A percentile compares a stretch with the other conserved stretches of the same genome.
These are phyloP conservation scores for Plasmopara muralis DNA, from an alignment of 352 stramenopile genomes.

Conservation along the genomic window DNA sequence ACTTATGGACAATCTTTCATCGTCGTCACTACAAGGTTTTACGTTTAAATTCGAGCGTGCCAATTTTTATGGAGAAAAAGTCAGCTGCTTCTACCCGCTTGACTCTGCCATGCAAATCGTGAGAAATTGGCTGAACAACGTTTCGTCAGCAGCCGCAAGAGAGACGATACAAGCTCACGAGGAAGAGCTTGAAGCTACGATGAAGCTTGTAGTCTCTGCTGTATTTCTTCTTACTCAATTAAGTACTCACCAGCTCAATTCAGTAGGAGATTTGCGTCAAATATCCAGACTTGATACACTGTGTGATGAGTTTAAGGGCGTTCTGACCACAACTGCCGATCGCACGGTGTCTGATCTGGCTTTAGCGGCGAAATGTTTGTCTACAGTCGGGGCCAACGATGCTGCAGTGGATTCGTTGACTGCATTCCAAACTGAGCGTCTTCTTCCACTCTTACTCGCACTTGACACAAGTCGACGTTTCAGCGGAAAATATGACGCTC, in stretches of 20 bases:
- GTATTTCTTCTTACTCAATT: slow-evolving; percentile 36
- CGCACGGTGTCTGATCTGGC: slow-evolving; percentile 27
- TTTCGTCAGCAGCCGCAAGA: background rate
- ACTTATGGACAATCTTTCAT: slow-evolving; percentile 6
- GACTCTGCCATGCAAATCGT: slow-evolving; percentile 11
- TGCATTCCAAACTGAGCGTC: slow-evolving; percentile 28
- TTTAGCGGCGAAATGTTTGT: slow-evolving; percentile 31
- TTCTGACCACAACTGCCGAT: slow-evolving; percentile 8
- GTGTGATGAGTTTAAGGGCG: slow-evolving; percentile 26
- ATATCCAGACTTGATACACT: slow-evolving; percentile 27
- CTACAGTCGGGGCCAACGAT: slow-evolving; percentile 25
- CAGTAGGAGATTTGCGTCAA: slow-evolving; percentile 17
- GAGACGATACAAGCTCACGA: slow-evolving; percentile 4
- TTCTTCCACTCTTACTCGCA: slow-evolving; percentile 33
- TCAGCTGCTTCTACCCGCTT: slow-evolving; percentile 27
- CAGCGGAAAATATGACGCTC: slow-evolving; percentile 24
- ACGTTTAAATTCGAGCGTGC: slow-evolving; percentile 17
- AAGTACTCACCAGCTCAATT: slow-evolving; percentile 33
- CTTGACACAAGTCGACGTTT: slow-evolving; percentile 28
- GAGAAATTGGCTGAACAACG: slow-evolving; percentile 11
- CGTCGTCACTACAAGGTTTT: slow-evolving; percentile 3
- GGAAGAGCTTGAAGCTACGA: slow-evolving; percentile 16
- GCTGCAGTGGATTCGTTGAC: slow-evolving; percentile 27
- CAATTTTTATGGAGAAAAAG: slow-evolving; percentile 9
- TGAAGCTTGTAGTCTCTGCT: slow-evolving; percentile 22